Evolutionary conservation across 169 alveolate genomes (phyloP).

Genomic region (Fabrea salina): DNA sequence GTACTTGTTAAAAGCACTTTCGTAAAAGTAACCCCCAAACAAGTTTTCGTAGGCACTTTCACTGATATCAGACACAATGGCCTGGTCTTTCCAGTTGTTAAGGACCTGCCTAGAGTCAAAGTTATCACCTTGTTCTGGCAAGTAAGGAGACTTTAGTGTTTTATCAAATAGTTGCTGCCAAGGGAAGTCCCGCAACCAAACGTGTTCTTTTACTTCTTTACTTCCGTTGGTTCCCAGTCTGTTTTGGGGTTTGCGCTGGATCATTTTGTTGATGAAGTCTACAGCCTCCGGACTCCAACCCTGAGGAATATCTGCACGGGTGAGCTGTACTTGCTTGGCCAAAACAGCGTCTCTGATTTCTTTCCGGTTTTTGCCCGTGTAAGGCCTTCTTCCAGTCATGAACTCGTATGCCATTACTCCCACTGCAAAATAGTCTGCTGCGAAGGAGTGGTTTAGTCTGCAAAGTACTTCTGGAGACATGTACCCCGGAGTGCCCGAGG

Average conservation of each 20-base stretch:
- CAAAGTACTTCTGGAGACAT: conserved; percentile 53
- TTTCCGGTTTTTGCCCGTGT: conserved; percentile 57
- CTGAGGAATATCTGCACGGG: conserved; percentile 46
- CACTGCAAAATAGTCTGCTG: conserved; percentile 64
- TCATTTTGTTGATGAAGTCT: conserved; percentile 50
- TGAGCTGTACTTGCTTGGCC: conserved; percentile 44
- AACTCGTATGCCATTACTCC: conserved; percentile 70
- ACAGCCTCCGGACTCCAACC: conserved; percentile 51
- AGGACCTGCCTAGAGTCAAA: no score
- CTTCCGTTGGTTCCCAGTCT: conserved; percentile 50
- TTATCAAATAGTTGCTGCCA: conserved; percentile 49
- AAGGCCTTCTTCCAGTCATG: conserved; percentile 59
- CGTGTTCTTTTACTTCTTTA: conserved; percentile 50
- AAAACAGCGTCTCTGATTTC: conserved; percentile 62
- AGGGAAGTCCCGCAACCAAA: conserved; percentile 49
- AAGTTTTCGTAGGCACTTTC: no score
- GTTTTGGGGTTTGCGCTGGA: conserved; percentile 48
- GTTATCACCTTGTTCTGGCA: no score
- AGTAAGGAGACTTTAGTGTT: conserved; percentile 41
- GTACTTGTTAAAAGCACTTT: no score
- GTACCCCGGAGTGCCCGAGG: conserved; percentile 76
- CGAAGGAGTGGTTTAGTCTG: conserved; percentile 38
- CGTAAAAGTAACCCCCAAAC: no score
- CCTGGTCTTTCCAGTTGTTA: no score
- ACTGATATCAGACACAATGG: no score